phyloP scores from a whole-genome alignment of 768 basidiomycete genomes.

The Russula emetica region DNA sequence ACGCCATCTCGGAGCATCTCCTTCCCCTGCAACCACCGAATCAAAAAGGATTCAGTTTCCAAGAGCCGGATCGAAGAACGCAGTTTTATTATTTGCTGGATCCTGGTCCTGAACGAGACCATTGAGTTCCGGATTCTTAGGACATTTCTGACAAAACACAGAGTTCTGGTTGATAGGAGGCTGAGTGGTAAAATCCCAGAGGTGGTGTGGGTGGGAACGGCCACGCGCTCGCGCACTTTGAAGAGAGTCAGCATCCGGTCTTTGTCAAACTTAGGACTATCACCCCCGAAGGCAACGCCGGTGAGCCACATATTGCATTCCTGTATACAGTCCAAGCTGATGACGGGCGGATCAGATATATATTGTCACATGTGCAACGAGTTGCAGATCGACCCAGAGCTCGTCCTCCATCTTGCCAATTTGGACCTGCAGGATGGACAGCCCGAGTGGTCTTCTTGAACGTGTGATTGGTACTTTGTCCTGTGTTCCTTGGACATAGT shows the following conservation, averaged over 20 bases:
- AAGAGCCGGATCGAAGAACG: constrained; percentile 36
- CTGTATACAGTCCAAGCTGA: neutral
- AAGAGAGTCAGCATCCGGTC: constrained; percentile 67
- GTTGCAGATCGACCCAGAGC: constrained; percentile 67
- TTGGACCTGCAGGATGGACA: too few species aligned
- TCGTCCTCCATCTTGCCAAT: constrained; percentile 64
- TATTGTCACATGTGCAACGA: constrained; percentile 94
- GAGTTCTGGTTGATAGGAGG: constrained; percentile 50
- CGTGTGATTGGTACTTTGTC: too few species aligned
- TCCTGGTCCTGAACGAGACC: constrained; percentile 39
- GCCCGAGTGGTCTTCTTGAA: too few species aligned
- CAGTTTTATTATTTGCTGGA: constrained; percentile 33
- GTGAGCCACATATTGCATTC: constrained; percentile 41
- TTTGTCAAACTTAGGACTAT: constrained; percentile 96
- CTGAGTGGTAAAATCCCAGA: constrained; percentile 51
- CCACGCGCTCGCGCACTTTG: constrained; percentile 78
- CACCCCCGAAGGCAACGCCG: constrained; percentile 88
- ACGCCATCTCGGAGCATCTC: neutral
- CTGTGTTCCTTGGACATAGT: too few species aligned
- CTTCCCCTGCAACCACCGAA: neutral
- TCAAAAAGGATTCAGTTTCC: constrained; percentile 27
- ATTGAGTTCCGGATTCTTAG: constrained; percentile 36
- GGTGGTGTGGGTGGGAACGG: constrained; percentile 84
- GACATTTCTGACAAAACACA: constrained; percentile 42
- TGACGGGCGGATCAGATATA: constrained; percentile 52